Percentiles rank a stretch among this genome's conserved stretches.
Conservation (phyloP, 768 basidiomycete species). For the Auriculariales sp. region DNA sequence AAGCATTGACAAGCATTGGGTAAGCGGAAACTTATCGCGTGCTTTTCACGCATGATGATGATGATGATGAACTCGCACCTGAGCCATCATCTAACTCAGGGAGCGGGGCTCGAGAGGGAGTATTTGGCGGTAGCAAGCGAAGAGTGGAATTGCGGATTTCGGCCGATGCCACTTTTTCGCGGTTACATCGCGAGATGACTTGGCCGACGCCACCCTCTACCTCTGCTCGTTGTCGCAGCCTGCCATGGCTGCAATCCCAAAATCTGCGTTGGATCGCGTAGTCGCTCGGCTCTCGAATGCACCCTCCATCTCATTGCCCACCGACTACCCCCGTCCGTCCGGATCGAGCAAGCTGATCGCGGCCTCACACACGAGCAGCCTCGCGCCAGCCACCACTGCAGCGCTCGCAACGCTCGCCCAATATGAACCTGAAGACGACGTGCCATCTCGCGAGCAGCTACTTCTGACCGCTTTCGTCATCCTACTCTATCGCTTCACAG, state of each 20-base stretch:
- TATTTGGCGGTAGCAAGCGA: too few relatives aligned
- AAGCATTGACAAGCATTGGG: too few relatives aligned
- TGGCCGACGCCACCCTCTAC: too few relatives aligned
- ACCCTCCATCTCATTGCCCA: slow-evolving; percentile 83
- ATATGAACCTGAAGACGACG: slow-evolving; percentile 37
- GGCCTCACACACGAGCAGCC: slow-evolving; percentile 55
- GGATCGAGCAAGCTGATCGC: slow-evolving; percentile 69
- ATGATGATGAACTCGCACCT: too few relatives aligned
- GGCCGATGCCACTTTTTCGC: too few relatives aligned
- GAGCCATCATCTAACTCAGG: too few relatives aligned
- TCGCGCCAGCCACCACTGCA: slow-evolving; percentile 59
- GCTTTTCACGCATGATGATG: too few relatives aligned
- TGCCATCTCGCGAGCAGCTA: slow-evolving; percentile 79
- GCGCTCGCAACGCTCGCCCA: slow-evolving; percentile 75
- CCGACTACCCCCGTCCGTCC: slow-evolving; percentile 83
- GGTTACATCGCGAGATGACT: too few relatives aligned
- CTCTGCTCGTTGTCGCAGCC: too few relatives aligned
- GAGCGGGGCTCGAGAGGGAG: too few relatives aligned
- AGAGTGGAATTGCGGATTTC: too few relatives aligned
- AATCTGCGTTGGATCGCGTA: slow-evolving; percentile 32
- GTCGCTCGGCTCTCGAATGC: slow-evolving; percentile 58
- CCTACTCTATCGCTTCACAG: slow-evolving; percentile 86
- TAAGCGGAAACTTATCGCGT: too few relatives aligned
- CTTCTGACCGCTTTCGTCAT: slow-evolving; percentile 86
- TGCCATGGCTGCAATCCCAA: not conserved